Conservation (phyloP, 495 filamentous ascomycete genomes). For the Neurospora intermedia region DNA sequence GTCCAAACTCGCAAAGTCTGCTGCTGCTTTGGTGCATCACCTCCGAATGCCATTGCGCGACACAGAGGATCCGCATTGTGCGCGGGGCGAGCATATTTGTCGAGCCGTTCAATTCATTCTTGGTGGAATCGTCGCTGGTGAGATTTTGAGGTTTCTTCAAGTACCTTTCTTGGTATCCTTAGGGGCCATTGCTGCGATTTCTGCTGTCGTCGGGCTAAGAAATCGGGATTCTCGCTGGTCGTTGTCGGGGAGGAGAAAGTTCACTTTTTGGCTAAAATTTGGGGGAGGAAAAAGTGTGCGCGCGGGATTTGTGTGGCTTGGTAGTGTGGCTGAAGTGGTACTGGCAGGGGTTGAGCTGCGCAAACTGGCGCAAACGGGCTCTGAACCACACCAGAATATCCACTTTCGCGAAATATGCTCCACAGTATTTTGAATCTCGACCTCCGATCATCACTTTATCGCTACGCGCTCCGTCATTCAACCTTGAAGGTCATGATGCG, state of each 20-base stretch:
- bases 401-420: not conserved
- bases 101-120: constrained; percentile 9
- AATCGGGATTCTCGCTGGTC: constrained; percentile 18
- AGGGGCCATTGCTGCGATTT: constrained; percentile 61
- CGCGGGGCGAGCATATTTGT: constrained; percentile 23
- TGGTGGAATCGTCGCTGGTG: not conserved
- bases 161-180: constrained; percentile 63
- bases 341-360: constrained; percentile 1
- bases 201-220: constrained; percentile 28
- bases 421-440: not conserved
- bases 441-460: constrained; percentile 3
- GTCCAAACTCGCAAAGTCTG: constrained; percentile 50
- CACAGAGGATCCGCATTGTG: constrained; percentile 23
- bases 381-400: not conserved
- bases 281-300: constrained; percentile 14
- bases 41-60: constrained; percentile 9
- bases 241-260: constrained; percentile 11
- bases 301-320: constrained; percentile 10
- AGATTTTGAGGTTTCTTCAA: constrained; percentile 11
- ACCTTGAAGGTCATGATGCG: not conserved
- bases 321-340: not conserved
- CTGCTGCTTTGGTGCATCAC: constrained; percentile 44
- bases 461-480: not conserved
- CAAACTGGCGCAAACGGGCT: not conserved
- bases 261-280: constrained; percentile 3